Evolutionary conservation across 2,329 filamentous ascomycete species (phyloP).

Genomic region (Epichloe festucae): DNA sequence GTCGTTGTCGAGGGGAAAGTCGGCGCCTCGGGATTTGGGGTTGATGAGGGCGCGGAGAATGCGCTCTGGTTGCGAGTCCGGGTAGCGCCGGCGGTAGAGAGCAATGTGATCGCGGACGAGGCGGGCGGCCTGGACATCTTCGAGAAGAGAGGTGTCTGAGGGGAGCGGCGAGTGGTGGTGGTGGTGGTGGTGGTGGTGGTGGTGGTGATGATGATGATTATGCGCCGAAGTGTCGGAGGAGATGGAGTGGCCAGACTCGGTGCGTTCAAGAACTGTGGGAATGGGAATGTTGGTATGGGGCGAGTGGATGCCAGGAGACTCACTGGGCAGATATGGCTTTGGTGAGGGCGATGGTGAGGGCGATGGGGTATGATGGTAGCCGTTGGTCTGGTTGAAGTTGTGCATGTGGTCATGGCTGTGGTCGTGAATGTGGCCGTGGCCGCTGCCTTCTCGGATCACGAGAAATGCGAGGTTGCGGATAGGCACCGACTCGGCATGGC

Average conservation of each 20-base stretch:
- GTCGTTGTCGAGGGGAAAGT: conserved; percentile 42
- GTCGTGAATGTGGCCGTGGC: conserved; percentile 3
- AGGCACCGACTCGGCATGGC: conserved; percentile 14
- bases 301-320: neutral
- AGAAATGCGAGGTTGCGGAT: conserved; percentile 23
- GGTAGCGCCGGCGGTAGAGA: conserved; percentile 29
- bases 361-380: conserved; percentile 11
- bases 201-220: conserved; percentile 12
- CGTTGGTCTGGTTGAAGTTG: neutral
- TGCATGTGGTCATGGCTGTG: neutral
- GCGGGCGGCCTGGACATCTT: conserved; percentile 33
- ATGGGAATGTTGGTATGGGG: neutral
- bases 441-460: conserved; percentile 24
- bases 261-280: conserved; percentile 30
- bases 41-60: conserved; percentile 46
- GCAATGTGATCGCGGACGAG: conserved; percentile 36
- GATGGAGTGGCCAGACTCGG: conserved; percentile 36
- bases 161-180: conserved; percentile 16
- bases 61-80: conserved; percentile 40
- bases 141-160: conserved; percentile 11
- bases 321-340: conserved; percentile 1
- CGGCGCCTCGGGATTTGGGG: conserved; percentile 29
- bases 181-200: conserved; percentile 6
- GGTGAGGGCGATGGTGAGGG: conserved; percentile 11
- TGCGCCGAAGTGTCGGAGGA: conserved; percentile 24